Base-by-base conservation (phyloP, 2,329 filamentous ascomycete species). In the Ascochyta viciae-villosae region DNA sequence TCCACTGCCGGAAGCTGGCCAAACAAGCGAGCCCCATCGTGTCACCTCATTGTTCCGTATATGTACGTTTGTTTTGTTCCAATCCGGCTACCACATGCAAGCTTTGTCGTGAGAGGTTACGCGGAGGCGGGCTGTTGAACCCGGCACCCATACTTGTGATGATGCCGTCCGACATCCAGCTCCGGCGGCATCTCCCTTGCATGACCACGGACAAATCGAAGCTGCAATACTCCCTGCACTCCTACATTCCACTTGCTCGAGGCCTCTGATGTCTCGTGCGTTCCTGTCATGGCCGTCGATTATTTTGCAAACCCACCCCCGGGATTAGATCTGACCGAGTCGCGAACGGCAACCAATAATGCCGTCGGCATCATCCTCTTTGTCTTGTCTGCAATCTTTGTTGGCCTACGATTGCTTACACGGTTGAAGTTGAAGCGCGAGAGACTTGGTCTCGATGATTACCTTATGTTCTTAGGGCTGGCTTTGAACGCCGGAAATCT, bases 381-480 rank as follows among this genome's bases (percentile, higher is more conserved):
- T 24, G 56, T 57, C 4, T 42, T 64, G 15, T 67, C 66, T 9
- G 44, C 62, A 1, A 7, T 65, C 4, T 67, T 67, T 31, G 65
- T 69, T 19, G 54, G 40, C 4, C 42, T 69, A 22, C 58, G 65
- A 10, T 24, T 67, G 6, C 50, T 61, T 29, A 66, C 64, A 10
- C 59, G 61, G 27, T n/a, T 68, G 35, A 46, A 26, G 6, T 53
- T 66, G 23, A 66, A 68, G 35, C 58, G 51, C 12, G 63, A 62
- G 31, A 39, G 24, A 1, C 39, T 70, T 3, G 62, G 62, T 3
- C 19, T 64, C 9, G 65, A 70, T 50, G 67, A 68, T 22, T 58
- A 65, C 41, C 53, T 69, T n/a, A 69, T 66, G 65, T 64, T 64
- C 38, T 3, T 66, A 16, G 65, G 64, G 1, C 10, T 66, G 43